Conservation (phyloP, 139 green algal species). For the Trebouxia sp. region DNA sequence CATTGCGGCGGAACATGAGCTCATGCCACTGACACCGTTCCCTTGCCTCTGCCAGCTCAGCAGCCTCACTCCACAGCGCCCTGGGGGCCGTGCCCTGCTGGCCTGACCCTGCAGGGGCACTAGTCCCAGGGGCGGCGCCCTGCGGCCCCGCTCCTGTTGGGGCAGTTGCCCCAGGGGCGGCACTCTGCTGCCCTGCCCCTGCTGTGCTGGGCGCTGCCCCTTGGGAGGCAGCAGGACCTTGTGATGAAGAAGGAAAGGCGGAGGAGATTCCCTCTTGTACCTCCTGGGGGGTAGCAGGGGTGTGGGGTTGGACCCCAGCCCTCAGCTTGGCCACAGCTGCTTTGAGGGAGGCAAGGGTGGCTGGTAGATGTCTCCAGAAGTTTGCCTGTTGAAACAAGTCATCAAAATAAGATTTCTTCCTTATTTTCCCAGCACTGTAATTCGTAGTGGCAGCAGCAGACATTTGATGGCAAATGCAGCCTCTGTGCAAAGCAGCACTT, state of each 20-base stretch:
- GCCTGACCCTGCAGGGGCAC: conserved; percentile 19
- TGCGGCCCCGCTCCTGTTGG: no score
- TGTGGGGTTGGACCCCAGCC: not conserved
- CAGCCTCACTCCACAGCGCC: conserved; percentile 57
- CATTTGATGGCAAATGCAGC: no score
- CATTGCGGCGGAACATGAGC: conserved; percentile 49
- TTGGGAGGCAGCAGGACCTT: no score
- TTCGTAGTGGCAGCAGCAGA: no score
- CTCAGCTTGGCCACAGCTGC: not conserved
- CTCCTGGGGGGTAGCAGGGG: not conserved
- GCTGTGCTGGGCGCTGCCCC: no score
- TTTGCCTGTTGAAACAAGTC: conserved; percentile 41
- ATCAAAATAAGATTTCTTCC: no score
- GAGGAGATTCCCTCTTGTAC: not conserved
- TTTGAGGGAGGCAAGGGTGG: conserved; percentile 52
- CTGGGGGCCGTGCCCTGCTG: conserved; percentile 28
- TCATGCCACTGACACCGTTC: conserved; percentile 74
- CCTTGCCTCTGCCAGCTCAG: conserved; percentile 58
- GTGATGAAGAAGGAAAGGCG: no score
- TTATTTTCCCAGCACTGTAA: no score
- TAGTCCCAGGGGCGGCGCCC: not conserved
- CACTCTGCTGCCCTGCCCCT: no score
- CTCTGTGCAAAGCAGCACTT: no score
- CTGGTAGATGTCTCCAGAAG: conserved; percentile 75
- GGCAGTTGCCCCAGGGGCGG: no score